phyloP scores from a whole-genome alignment of 2,329 filamentous ascomycete genomes.

The Arthrocladium fulminans region DNA sequence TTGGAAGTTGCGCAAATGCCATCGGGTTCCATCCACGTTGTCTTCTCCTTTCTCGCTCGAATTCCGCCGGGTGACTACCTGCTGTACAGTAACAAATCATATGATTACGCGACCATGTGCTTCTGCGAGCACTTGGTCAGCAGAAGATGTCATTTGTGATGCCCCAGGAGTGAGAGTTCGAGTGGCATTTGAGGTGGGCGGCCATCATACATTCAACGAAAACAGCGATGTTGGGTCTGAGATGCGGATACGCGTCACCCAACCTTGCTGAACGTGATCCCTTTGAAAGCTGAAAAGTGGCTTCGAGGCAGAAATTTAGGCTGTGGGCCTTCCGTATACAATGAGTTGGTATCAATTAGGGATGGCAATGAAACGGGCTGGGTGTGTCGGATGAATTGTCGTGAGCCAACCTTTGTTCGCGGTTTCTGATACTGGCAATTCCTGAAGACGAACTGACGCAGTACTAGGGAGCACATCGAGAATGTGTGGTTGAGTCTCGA shows the following conservation, averaged over 20 bases:
- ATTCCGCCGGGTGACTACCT: background rate
- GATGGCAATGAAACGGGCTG: background rate
- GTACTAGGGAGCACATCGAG: background rate
- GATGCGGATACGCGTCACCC: no score
- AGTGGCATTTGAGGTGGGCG: background rate
- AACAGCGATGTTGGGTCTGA: background rate
- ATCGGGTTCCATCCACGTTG: background rate
- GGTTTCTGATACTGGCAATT: background rate
- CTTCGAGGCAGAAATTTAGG: background rate
- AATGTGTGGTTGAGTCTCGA: conserved; percentile 1
- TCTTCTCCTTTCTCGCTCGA: background rate
- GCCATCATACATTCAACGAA: background rate
- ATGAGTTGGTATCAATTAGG: background rate
- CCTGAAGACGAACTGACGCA: background rate
- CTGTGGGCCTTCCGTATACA: background rate
- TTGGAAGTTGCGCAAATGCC: background rate
- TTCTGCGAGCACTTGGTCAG: background rate
- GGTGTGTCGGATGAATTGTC: background rate
- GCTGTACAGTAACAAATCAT: background rate
- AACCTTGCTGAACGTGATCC: background rate
- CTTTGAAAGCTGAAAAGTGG: background rate
- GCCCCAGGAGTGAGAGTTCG: background rate
- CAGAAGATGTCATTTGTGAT: background rate
- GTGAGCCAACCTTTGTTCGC: background rate
- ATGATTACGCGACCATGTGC: background rate